Evolutionary conservation across 495 filamentous ascomycete species (phyloP).

Genomic region (Daldinia vernicosa): DNA sequence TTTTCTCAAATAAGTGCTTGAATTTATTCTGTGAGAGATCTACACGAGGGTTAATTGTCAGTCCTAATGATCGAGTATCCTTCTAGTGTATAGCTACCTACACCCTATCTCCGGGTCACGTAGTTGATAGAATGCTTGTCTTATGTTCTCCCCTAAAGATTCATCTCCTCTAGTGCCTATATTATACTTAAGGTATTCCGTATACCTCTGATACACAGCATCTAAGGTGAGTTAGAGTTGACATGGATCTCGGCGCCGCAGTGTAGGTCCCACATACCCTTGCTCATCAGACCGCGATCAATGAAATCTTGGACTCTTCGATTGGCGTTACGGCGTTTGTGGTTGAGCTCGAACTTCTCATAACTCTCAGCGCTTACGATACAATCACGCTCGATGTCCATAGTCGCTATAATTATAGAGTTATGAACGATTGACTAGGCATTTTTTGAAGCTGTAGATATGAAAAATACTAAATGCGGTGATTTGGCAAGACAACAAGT

Average conservation of each 20-base stretch:
- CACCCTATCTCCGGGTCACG: conserved; percentile 11
- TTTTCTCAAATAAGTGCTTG: neutral
- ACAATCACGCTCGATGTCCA: neutral
- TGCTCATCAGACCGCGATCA: conserved; percentile 17
- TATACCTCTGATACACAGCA: conserved; percentile 22
- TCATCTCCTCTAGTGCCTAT: neutral
- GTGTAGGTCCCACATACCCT: neutral
- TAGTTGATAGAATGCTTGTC: conserved; percentile 8
- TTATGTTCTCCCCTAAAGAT: neutral
- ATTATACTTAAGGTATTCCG: neutral
- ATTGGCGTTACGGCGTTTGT: neutral
- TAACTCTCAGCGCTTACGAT: conserved; percentile 23
- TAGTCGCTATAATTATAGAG: neutral
- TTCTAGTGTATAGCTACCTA: neutral
- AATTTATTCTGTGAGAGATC: conserved; percentile 13
- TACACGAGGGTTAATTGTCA: neutral
- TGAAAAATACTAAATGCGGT: neutral
- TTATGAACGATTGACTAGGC: neutral
- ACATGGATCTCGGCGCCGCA: neutral
- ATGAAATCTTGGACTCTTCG: conserved; percentile 17
- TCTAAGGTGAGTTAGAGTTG: conserved; percentile 9
- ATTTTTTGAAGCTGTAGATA: neutral
- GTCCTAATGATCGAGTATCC: neutral
- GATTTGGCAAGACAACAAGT: neutral
- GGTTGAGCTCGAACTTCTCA: conserved; percentile 5